Evolutionary conservation across 345 rosid genomes (phyloP).

Genomic region (Anacardium occidentale): DNA sequence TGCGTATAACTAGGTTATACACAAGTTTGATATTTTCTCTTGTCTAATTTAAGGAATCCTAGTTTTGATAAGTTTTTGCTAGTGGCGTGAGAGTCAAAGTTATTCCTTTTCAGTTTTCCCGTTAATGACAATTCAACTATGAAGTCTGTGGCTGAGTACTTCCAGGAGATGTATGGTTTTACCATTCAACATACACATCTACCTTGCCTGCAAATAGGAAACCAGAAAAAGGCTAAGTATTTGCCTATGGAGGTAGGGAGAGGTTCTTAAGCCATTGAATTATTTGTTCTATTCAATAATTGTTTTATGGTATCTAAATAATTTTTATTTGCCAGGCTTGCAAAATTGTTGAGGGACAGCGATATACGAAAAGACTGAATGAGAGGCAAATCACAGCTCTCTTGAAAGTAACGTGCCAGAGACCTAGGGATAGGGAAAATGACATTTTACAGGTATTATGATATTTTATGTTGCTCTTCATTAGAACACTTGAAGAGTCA

Average conservation of each 20-base stretch:
- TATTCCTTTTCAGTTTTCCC: constrained; percentile 65
- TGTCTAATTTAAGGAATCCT: background rate
- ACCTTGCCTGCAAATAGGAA: constrained; percentile 99
- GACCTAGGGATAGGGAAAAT: constrained; percentile 89
- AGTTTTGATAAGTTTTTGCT: constrained; percentile 7
- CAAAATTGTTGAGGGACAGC: constrained; percentile 97
- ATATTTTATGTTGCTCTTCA: background rate
- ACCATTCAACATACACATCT: constrained; percentile 86
- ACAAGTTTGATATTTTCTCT: background rate
- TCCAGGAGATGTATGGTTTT: constrained; percentile 98
- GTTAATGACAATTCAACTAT: constrained; percentile 88
- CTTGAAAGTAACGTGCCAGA: constrained; percentile 89
- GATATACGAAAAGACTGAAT: constrained; percentile 87
- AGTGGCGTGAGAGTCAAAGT: background rate
- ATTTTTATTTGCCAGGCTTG: constrained; percentile 58
- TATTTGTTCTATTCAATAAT: background rate
- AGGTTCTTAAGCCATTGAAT: background rate
- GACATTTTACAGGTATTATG: constrained; percentile 67
- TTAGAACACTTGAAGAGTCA: background rate
- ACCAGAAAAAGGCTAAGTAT: constrained; percentile 94
- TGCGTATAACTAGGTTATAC: too few relatives aligned
- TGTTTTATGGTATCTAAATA: constrained; percentile 9
- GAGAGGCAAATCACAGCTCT: constrained; percentile 95
- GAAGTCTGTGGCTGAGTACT: constrained; percentile 97
- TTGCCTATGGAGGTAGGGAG: constrained; percentile 93